Base-by-base conservation (phyloP, 1,284 basidiomycete species). In the Caloboletus firmus region DNA sequence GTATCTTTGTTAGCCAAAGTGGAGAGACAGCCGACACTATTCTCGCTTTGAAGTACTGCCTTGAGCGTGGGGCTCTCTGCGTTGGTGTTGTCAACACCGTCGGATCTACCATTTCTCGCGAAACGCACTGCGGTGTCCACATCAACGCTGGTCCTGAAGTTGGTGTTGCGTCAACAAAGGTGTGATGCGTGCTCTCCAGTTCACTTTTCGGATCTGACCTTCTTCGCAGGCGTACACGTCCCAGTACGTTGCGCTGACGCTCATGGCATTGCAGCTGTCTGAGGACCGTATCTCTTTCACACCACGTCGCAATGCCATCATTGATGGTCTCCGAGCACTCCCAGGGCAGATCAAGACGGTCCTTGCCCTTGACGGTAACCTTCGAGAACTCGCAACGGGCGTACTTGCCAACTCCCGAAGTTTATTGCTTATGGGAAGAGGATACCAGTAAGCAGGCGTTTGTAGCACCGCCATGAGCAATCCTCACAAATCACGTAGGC, bases 81-180 rank as follows among this genome's bases (percentile, higher is more conserved):
- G 82, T 95, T 39, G 96, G 96, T 80, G 93, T 99, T 49, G 95
- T 99, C 74, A 99, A 99, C 81, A 95, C 95, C 37, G 97, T 99
- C 70, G 95, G 97, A 55, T 98, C 95, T 41, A 98, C 96, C 18
- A 88, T 99, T 68, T 99, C 96, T 53, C 91, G 96, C 65, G 95
- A 98, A 78, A 96, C 95, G 17, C 97, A 99, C 80, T 98, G 95
- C 65, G 97, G 97, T 90, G 89, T 99, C 54, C 96, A 99, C 79
- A 99, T 99, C 79, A 99, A 99, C 71, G 96, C 97, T 65, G 96
- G 96, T 42, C 96, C 96, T 58, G 96, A 99, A 79, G 96, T 99
- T 60, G 96, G 97, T 83, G 97, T 99, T 59, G 97, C 97, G 7
- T 98, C 95, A n/a, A 99, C 97, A 60, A 99, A 99, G 87, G 89